These are phyloP conservation scores for Cerioporus squamosus DNA, from an alignment of 1,284 basidiomycete genomes.

Conservation along the genomic window DNA sequence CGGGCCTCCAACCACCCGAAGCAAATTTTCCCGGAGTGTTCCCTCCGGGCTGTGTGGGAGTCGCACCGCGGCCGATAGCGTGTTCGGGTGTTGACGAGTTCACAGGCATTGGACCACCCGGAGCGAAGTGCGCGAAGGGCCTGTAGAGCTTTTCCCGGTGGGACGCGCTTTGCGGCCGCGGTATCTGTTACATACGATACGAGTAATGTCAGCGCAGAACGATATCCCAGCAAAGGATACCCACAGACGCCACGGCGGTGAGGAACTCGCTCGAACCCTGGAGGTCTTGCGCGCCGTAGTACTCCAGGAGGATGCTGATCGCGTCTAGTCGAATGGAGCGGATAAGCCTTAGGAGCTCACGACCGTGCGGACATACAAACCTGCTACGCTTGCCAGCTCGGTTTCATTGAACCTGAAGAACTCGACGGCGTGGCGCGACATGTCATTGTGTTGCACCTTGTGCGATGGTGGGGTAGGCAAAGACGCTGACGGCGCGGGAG, in stretches of 20 bases:
- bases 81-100: slow-evolving; percentile 14
- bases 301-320: slow-evolving; percentile 69
- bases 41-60: slow-evolving; percentile 20
- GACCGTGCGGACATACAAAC: slow-evolving; percentile 28
- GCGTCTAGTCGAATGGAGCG: slow-evolving; percentile 47
- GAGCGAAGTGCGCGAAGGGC: slow-evolving; percentile 26
- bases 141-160: slow-evolving; percentile 30
- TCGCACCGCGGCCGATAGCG: slow-evolving; percentile 18
- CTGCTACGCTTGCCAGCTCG: slow-evolving; percentile 62
- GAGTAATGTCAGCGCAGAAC: not conserved
- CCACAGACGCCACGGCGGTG: slow-evolving; percentile 51
- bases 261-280: slow-evolving; percentile 54
- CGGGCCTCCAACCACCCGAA: slow-evolving; percentile 29
- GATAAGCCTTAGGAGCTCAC: not conserved
- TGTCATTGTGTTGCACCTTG: slow-evolving; percentile 71
- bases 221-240: slow-evolving; percentile 30
- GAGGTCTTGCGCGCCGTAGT: slow-evolving; percentile 67
- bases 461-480: slow-evolving; percentile 64
- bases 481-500: slow-evolving; percentile 35
- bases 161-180: slow-evolving; percentile 40
- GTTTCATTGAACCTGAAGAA: slow-evolving; percentile 63
- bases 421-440: slow-evolving; percentile 66
- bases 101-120: slow-evolving; percentile 8
- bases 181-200: slow-evolving; percentile 40
- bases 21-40: slow-evolving; percentile 25